phyloP scores from a whole-genome alignment of 1,284 basidiomycete genomes.

The Fomitiporia mediterranea region DNA sequence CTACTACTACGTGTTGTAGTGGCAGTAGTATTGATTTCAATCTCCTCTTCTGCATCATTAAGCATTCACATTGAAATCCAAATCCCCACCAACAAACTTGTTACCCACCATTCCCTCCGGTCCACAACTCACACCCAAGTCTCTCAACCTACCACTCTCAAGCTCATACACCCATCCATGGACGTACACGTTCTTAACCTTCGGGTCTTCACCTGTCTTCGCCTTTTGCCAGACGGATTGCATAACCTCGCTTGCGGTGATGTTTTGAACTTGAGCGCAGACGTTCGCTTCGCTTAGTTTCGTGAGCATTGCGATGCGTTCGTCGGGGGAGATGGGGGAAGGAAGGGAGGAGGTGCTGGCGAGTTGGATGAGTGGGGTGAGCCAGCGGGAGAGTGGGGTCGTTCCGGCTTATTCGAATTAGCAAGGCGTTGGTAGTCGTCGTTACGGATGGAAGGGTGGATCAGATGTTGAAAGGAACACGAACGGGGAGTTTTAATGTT shows the following conservation, averaged over 20 bases:
- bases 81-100: constrained; percentile 15
- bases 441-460: constrained; percentile 3
- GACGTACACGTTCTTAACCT: constrained; percentile 66
- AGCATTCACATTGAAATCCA: background rate
- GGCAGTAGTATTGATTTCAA: no score
- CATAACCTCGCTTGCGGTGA: constrained; percentile 62
- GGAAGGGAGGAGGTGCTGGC: constrained; percentile 47
- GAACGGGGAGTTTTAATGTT: background rate
- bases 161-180: constrained; percentile 88
- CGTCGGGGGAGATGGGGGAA: constrained; percentile 32
- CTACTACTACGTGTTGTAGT: no score
- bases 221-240: constrained; percentile 63
- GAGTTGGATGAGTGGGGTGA: constrained; percentile 62
- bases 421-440: no score
- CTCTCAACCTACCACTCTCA: constrained; percentile 61
- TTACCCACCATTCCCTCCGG: constrained; percentile 24
- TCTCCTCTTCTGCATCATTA: no score
- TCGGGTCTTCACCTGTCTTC: constrained; percentile 33
- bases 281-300: constrained; percentile 76
- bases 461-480: constrained; percentile 2
- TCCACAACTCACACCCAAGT: constrained; percentile 56
- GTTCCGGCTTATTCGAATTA: constrained; percentile 33
- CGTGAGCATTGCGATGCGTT: constrained; percentile 34
- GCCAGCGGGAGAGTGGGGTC: constrained; percentile 65
- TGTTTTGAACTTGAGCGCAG: constrained; percentile 67